Evolutionary conservation across 148 eudicot genomes (phyloP).

Genomic region (Heliamphora exappendiculata): DNA sequence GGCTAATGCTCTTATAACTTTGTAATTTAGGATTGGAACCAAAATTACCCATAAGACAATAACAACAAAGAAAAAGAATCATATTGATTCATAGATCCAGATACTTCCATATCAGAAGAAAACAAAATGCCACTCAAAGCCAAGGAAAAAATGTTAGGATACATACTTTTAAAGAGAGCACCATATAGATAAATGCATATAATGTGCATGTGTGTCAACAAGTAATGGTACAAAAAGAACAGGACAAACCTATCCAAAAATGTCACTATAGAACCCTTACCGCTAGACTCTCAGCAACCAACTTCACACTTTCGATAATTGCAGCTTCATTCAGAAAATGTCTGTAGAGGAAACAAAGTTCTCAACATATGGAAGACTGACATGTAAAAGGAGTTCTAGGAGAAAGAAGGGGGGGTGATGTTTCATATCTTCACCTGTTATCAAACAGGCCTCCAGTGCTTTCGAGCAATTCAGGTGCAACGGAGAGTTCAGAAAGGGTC

Average conservation of each 20-base stretch:
- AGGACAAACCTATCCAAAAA: background rate
- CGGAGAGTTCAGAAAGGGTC: conserved; percentile 74
- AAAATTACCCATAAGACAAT: background rate
- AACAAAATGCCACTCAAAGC: background rate
- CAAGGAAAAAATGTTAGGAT: background rate
- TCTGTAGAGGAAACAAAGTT: conserved; percentile 34
- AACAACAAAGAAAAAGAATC: background rate
- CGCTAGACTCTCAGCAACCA: conserved; percentile 98
- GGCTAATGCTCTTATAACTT: too few species aligned
- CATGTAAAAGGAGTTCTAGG: background rate
- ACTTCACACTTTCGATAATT: conserved; percentile 54
- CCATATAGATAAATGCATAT: background rate
- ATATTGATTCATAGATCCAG: background rate
- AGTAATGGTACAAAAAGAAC: background rate
- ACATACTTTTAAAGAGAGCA: background rate
- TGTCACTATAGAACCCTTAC: conserved; percentile 33
- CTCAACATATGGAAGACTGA: conserved; percentile 9
- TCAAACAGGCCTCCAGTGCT: conserved; percentile 74
- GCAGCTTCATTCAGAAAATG: conserved; percentile 61
- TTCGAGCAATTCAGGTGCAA: conserved; percentile 81
- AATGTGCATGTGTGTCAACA: background rate
- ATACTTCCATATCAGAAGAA: background rate
- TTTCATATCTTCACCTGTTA: conserved; percentile 49
- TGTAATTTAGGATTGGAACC: too few species aligned
- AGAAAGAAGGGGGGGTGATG: background rate